These are phyloP conservation scores for Xylaria arbuscula DNA, from an alignment of 2,329 filamentous ascomycete genomes.

Conservation along the genomic window DNA sequence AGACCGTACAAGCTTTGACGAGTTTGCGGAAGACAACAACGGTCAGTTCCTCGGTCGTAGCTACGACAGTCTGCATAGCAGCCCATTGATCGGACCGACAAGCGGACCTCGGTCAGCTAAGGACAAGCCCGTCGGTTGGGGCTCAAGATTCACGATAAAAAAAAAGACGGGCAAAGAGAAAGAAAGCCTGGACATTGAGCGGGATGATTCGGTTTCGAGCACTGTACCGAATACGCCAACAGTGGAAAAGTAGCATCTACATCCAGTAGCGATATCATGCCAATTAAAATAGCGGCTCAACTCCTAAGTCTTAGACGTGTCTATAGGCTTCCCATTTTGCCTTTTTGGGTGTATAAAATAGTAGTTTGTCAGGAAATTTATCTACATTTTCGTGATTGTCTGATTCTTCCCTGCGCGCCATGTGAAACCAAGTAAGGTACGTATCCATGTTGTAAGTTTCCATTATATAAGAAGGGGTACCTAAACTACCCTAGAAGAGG, in stretches of 20 bases:
- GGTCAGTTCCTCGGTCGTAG: constrained; percentile 58
- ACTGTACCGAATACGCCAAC: constrained; percentile 37
- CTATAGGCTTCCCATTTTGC: neutral
- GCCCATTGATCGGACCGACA: constrained; percentile 65
- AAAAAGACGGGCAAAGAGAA: constrained; percentile 67
- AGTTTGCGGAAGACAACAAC: constrained; percentile 59
- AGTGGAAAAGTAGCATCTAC: constrained; percentile 39
- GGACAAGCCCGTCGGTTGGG: constrained; percentile 62
- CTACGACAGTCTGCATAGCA: constrained; percentile 67
- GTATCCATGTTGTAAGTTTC: neutral
- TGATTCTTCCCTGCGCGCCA: neutral
- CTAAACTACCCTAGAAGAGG: constrained; percentile 8
- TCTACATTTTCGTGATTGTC: neutral
- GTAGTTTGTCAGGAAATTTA: neutral
- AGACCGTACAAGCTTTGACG: constrained; percentile 69
- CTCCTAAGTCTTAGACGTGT: neutral
- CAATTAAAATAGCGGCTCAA: constrained; percentile 3
- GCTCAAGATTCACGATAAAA: constrained; percentile 66
- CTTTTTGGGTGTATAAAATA: neutral
- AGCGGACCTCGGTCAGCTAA: constrained; percentile 55
- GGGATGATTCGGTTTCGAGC: constrained; percentile 47
- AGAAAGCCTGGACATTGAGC: constrained; percentile 66
- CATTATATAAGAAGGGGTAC: neutral
- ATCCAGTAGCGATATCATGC: constrained; percentile 8
- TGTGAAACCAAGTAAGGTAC: neutral